These are phyloP conservation scores for Botrytis pseudocinerea DNA, from an alignment of 2,329 filamentous ascomycete species.

Conservation along the genomic window DNA sequence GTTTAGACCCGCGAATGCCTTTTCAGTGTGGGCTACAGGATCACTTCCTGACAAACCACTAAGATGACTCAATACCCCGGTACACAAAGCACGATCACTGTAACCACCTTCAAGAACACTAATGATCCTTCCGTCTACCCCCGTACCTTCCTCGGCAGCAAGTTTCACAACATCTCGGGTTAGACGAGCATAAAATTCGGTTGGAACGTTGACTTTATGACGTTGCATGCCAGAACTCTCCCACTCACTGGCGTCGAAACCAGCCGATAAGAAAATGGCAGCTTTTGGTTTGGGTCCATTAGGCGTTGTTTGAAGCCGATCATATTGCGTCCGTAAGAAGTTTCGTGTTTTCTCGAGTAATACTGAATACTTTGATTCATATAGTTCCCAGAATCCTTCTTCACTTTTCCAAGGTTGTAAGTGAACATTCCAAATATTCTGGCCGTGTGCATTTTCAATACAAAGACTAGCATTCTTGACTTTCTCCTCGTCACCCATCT, in stretches of 20 bases:
- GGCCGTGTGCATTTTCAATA: constrained; percentile 89
- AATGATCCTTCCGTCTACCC: constrained; percentile 80
- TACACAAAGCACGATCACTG: constrained; percentile 85
- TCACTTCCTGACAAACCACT: constrained; percentile 71
- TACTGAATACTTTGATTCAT: constrained; percentile 73
- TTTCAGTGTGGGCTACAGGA: constrained; percentile 44
- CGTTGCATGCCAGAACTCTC: constrained; percentile 92
- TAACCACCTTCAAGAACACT: constrained; percentile 97
- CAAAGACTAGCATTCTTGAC: constrained; percentile 92
- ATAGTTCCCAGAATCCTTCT: constrained; percentile 85
- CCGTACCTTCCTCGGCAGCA: constrained; percentile 74
- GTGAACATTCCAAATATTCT: constrained; percentile 96
- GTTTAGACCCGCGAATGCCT: constrained; percentile 49
- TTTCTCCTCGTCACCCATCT: constrained; percentile 89
- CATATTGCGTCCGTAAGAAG: constrained; percentile 74
- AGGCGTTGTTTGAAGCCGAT: constrained; percentile 57
- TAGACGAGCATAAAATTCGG: constrained; percentile 91
- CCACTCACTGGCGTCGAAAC: constrained; percentile 96
- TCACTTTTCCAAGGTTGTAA: constrained; percentile 82
- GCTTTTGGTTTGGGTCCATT: constrained; percentile 69
- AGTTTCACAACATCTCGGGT: constrained; percentile 82
- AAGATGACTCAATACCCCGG: constrained; percentile 86
- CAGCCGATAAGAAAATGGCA: constrained; percentile 91
- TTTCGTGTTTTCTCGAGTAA: constrained; percentile 78
- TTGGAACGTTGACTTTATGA: constrained; percentile 93